Evolutionary conservation across 192 early-diverging fungal species (phyloP).

Genomic region (Entomortierella chlamydospora): DNA sequence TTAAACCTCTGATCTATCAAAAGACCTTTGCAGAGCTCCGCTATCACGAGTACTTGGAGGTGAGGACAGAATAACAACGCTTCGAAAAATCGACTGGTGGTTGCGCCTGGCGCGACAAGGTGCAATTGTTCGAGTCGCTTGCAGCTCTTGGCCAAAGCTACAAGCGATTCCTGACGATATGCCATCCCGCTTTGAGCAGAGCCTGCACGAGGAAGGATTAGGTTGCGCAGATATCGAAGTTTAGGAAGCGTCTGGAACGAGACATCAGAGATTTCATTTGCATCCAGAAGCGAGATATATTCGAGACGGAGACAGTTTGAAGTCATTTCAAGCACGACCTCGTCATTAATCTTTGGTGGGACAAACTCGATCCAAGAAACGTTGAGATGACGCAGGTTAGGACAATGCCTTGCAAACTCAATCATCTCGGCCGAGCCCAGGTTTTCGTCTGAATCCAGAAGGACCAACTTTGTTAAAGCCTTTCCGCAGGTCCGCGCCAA

Average conservation of each 20-base stretch:
- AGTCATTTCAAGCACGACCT: conserved; percentile 43
- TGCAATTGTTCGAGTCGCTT: conserved; percentile 44
- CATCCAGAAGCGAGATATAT: conserved; percentile 51
- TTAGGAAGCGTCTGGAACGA: conserved; percentile 52
- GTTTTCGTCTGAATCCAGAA: conserved; percentile 46
- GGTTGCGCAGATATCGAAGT: conserved; percentile 51
- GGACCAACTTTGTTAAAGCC: conserved; percentile 44
- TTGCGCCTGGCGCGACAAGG: conserved; percentile 41
- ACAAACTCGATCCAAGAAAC: conserved; percentile 49
- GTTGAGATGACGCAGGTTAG: conserved; percentile 42
- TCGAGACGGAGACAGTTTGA: conserved; percentile 49
- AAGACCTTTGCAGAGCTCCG: conserved; percentile 47
- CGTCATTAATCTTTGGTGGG: conserved; percentile 42
- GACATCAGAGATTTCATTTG: conserved; percentile 51
- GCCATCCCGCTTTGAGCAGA: conserved; percentile 36
- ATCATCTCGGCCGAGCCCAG: conserved; percentile 48
- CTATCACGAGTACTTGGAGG: conserved; percentile 48
- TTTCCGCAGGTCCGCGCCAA: conserved; percentile 49
- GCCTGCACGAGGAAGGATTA: conserved; percentile 42
- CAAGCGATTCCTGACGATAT: conserved; percentile 40
- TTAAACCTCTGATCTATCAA: conserved; percentile 54
- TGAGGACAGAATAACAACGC: conserved; percentile 43
- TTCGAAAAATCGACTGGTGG: conserved; percentile 49
- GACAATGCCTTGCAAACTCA: conserved; percentile 51
- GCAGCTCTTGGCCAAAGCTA: conserved; percentile 45